Evolutionary conservation across 1,284 basidiomycete species (phyloP), one percentile per base, ranked within the genome.

Genomic region (Wolfiporia cocos): DNA sequence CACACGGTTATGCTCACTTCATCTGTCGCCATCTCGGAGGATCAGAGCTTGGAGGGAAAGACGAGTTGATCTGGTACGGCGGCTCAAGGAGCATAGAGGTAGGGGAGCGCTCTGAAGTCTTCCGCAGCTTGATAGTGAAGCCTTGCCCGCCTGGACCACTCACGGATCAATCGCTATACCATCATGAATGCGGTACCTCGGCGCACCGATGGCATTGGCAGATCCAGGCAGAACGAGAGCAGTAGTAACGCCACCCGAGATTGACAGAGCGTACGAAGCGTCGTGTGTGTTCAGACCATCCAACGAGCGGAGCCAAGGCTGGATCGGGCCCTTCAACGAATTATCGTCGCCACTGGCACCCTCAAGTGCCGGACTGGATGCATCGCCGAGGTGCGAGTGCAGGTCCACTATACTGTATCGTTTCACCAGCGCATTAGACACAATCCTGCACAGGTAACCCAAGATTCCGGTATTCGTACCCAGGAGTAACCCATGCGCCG

Each of bases 181-280:
- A n/a, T n/a, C n/a, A n/a, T n/a, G n/a, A n/a, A n/a, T n/a, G n/a
- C n/a, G n/a, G n/a, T n/a, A n/a, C n/a, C 26, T 7, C 26, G 26
- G 18, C 34, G n/a, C 50, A 74, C 77, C 78, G 17, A 82, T 78
- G 11, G 71, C 73, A 55, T 74, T 64, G 18, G 67, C 71, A 7
- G 71, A 75, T 1, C 81, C 79, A 0, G 79, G 81, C 1, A 82
- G 65, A 12, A 83, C 65, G 38, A 88, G 70, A 1, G 83, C 73
- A 2, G 84, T 82, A 0, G 86, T 89, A 15, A 89, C 74, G 5
- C 78, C 79, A 4, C 72, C 72, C 6, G 68, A 52, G 10, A 64
- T 54, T 2, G 63, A 72, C 7, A 79, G 63, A 2, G 50, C 61
- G 58, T 78, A 81, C 4, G 75, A 66, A 26, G 75, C 49, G 61